Evolutionary conservation across 2,329 filamentous ascomycete genomes (phyloP).

Genomic region (Drechslerella stenobrocha): DNA sequence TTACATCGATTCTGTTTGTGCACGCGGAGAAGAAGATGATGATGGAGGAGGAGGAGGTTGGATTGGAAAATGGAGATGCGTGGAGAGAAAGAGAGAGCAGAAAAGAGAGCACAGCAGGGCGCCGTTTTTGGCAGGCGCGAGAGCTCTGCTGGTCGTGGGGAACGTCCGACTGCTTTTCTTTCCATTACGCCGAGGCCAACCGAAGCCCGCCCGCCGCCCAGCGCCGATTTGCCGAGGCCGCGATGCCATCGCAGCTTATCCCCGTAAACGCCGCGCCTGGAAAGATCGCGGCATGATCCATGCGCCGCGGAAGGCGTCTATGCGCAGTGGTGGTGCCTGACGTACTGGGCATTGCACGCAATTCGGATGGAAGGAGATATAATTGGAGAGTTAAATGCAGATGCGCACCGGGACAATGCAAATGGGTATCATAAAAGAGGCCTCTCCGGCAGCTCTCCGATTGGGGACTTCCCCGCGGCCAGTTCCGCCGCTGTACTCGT

Average conservation of each 20-base stretch:
- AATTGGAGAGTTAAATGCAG: too few species aligned
- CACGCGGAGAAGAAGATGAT: background rate
- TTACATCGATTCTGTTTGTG: background rate
- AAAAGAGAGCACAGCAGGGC: too few species aligned
- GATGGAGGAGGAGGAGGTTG: background rate
- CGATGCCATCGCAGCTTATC: background rate
- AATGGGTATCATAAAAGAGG: too few species aligned
- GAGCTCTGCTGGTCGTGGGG: background rate
- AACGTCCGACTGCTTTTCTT: background rate
- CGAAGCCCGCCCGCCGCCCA: too few species aligned
- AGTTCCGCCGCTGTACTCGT: conserved; percentile 5
- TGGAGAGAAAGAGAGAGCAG: too few species aligned
- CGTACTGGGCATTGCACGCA: too few species aligned
- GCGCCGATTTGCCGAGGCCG: background rate
- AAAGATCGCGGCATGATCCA: too few species aligned
- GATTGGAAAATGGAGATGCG: too few species aligned
- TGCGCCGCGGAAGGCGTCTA: too few species aligned
- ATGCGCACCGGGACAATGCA: too few species aligned
- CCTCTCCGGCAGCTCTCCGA: conserved; percentile 17
- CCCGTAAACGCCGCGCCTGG: conserved; percentile 1
- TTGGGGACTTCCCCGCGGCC: background rate
- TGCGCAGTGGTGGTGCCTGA: too few species aligned
- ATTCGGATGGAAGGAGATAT: too few species aligned
- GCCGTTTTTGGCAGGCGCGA: conserved; percentile 2
- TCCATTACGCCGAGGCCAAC: conserved; percentile 6